Conservation (phyloP, 1,284 basidiomycete species). For the Puccinia polysora region DNA sequence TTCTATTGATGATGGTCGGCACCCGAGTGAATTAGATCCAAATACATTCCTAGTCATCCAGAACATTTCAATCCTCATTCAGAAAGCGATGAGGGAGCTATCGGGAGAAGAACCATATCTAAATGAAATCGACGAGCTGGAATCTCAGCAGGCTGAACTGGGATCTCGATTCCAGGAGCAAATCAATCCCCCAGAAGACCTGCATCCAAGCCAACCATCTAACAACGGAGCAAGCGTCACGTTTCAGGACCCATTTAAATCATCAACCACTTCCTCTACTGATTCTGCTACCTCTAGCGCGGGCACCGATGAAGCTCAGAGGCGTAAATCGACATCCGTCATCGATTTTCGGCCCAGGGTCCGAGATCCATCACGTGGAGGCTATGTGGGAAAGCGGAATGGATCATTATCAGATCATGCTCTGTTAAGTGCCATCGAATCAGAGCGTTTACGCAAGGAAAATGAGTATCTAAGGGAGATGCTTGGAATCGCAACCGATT, state of each 20-base stretch:
- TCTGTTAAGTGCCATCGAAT: conserved; percentile 74
- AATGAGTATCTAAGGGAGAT: conserved; percentile 70
- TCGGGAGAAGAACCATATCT: conserved; percentile 56
- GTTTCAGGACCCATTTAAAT: conserved; percentile 34
- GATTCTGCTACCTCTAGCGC: conserved; percentile 46
- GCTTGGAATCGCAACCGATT: conserved; percentile 60
- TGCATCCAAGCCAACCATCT: conserved; percentile 6
- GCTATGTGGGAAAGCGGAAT: conserved; percentile 33
- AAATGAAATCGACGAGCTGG: conserved; percentile 30
- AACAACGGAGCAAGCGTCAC: background rate
- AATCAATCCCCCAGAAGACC: background rate
- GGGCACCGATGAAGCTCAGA: conserved; percentile 51
- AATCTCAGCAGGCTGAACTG: conserved; percentile 4
- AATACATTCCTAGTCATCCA: conserved; percentile 34
- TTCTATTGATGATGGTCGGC: conserved; percentile 61
- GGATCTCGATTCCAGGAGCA: background rate
- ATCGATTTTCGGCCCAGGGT: conserved; percentile 35
- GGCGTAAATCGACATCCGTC: conserved; percentile 20
- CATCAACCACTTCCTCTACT: conserved; percentile 39
- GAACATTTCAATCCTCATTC: conserved; percentile 34
- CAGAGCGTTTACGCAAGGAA: conserved; percentile 70
- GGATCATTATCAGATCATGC: conserved; percentile 65
- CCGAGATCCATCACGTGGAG: conserved; percentile 32
- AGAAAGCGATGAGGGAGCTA: conserved; percentile 33
- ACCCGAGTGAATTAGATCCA: conserved; percentile 55